Evolutionary conservation across 148 eudicot species (phyloP), one percentile per base, ranked within the genome.

Genomic region (Rhododendron mucronatum): DNA sequence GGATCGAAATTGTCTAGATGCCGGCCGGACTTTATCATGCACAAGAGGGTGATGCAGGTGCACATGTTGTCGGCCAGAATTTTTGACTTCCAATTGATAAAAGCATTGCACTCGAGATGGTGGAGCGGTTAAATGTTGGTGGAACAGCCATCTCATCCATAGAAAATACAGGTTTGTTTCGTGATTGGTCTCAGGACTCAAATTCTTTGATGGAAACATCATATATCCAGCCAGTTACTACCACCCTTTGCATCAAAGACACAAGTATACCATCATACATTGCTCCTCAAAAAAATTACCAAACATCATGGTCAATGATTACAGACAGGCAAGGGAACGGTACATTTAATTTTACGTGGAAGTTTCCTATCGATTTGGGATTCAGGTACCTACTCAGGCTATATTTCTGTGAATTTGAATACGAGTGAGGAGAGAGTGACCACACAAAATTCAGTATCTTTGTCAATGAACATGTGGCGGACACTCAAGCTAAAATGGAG

Each of bases 301-400:
- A 7, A 59, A 85, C 90, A 10, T 21, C 37, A 2, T 85, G 90
- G 89, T 15, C 2, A 7, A 51, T 80, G 50, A 87, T 84, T 11
- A 1, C 1, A 0, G 7, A 16, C 8, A 4, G 11, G 4, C 10
- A 13, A 1, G 30, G 14, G 2, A 1, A 85, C 1, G 80, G 53
- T 13, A 2, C 16, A 12, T 15, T 69, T 10, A 89, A 87, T 50
- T 59, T 87, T 1, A 92, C 87, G 0, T 92, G 91, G 92, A 35
- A 15, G 55, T 79, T 90, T 48, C 10, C 71, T 3, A 89, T 92
- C 30, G 89, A 91, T 79, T 35, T 59, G 16, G 92, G 94, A 47
- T 92, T 84, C 35, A 47, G 80, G 80, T 84, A 84, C 45, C n/a
- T 84, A 18, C 10, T 84, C 1, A 84, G 80, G 39, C 30, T 84